Evolutionary conservation across 148 eudicot species (phyloP).

Genomic region (Salicornia ramosissima): DNA sequence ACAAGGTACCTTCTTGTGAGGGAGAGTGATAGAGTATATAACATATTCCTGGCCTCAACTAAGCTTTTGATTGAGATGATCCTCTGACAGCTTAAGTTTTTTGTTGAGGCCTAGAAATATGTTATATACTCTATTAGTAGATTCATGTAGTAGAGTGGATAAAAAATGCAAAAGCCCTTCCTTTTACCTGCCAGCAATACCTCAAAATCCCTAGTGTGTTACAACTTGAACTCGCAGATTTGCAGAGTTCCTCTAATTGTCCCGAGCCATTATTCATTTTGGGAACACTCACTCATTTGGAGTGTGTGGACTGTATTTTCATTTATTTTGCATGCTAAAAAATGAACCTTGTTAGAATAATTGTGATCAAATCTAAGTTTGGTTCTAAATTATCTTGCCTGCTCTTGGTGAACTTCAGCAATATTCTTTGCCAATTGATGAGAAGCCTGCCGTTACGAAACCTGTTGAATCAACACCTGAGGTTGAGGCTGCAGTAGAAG

Average conservation of each 20-base stretch:
- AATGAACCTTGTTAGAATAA: background rate
- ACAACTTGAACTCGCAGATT: background rate
- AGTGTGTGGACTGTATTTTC: constrained; percentile 1
- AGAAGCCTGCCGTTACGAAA: constrained; percentile 32
- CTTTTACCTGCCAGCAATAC: background rate
- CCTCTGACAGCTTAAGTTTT: too few species aligned
- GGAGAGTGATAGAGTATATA: too few species aligned
- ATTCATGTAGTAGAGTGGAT: too few species aligned
- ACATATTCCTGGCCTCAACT: too few species aligned
- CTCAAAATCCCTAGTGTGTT: too few species aligned
- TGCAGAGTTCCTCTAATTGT: background rate
- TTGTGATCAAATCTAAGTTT: background rate
- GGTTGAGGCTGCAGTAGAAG: constrained; percentile 45
- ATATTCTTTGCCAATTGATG: constrained; percentile 35
- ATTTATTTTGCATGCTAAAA: background rate
- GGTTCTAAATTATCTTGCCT: constrained; percentile 14
- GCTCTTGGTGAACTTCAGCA: constrained; percentile 22
- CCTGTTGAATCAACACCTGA: constrained; percentile 44
- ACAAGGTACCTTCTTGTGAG: too few species aligned
- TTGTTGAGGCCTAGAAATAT: too few species aligned
- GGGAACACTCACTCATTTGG: background rate
- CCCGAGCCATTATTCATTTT: background rate
- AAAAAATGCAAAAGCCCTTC: background rate
- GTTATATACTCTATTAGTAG: too few species aligned
- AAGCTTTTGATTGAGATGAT: too few species aligned